Conservation (phyloP, 306 rosid species). For the Castanea sativa region DNA sequence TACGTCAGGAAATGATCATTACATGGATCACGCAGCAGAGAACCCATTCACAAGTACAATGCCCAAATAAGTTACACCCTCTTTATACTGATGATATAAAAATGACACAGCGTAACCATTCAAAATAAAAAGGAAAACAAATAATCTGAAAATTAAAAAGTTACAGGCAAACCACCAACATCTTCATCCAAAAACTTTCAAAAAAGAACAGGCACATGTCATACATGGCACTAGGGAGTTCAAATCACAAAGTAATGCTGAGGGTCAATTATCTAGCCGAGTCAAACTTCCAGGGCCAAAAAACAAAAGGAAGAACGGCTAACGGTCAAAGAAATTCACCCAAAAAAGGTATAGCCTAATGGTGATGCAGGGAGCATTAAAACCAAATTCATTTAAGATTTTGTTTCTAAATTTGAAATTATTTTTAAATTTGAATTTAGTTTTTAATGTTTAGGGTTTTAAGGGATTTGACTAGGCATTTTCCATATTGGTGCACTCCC, state of each 20-base stretch:
- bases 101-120: background rate
- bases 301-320: too few species aligned
- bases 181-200: background rate
- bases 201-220: background rate
- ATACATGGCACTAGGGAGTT: background rate
- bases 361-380: too few species aligned
- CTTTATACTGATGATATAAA: background rate
- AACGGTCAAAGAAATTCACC: too few species aligned
- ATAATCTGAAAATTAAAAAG: background rate
- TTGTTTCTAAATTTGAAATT: too few species aligned
- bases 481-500: too few species aligned
- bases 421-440: too few species aligned
- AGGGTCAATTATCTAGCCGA: too few species aligned
- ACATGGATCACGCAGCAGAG: constrained; percentile 14
- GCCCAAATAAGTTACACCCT: background rate
- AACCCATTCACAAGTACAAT: background rate
- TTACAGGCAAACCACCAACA: background rate
- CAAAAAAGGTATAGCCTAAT: too few species aligned
- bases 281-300: too few species aligned
- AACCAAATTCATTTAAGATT: too few species aligned
- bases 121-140: background rate
- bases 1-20: constrained; percentile 15
- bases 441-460: too few species aligned
- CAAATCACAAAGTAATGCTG: background rate
- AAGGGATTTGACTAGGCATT: too few species aligned